Evolutionary conservation across 352 stramenopile genomes (phyloP).

Genomic region (Phytophthora idaei): DNA sequence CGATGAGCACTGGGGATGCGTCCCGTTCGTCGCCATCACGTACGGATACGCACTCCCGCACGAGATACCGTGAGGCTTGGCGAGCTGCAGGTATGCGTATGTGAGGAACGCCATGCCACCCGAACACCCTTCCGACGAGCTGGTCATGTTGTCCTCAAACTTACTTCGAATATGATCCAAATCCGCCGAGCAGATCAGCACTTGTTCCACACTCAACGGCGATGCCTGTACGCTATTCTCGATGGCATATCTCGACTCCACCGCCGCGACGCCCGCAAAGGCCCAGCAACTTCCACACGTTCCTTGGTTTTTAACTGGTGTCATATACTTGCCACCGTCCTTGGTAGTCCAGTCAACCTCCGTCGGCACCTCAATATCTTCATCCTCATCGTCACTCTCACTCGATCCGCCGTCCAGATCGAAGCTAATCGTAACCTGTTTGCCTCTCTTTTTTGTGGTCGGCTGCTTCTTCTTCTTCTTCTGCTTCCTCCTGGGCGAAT

Average conservation of each 20-base stretch:
- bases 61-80: slow-evolving; percentile 69
- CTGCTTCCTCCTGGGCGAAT: slow-evolving; percentile 16
- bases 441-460: slow-evolving; percentile 16
- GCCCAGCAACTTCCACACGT: slow-evolving; percentile 94
- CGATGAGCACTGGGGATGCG: slow-evolving; percentile 45
- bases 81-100: slow-evolving; percentile 82
- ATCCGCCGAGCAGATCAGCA: slow-evolving; percentile 74
- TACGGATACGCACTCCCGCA: slow-evolving; percentile 77
- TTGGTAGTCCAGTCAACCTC: slow-evolving; percentile 75
- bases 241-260: slow-evolving; percentile 85
- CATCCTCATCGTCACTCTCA: slow-evolving; percentile 18
- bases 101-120: slow-evolving; percentile 91
- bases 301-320: slow-evolving; percentile 93
- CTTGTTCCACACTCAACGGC: slow-evolving; percentile 84
- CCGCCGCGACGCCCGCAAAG: slow-evolving; percentile 75
- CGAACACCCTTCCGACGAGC: slow-evolving; percentile 83
- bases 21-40: slow-evolving; percentile 74
- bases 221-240: slow-evolving; percentile 65
- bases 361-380: slow-evolving; percentile 42
- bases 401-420: slow-evolving; percentile 23
- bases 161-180: slow-evolving; percentile 82
- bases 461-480: slow-evolving; percentile 22
- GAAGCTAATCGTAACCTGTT: slow-evolving; percentile 34
- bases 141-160: slow-evolving; percentile 71
- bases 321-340: slow-evolving; percentile 82